Evolutionary conservation across 805 yeast genomes (phyloP), one percentile per base, ranked within the genome.

Genomic region (Metschnikowia henanensis): DNA sequence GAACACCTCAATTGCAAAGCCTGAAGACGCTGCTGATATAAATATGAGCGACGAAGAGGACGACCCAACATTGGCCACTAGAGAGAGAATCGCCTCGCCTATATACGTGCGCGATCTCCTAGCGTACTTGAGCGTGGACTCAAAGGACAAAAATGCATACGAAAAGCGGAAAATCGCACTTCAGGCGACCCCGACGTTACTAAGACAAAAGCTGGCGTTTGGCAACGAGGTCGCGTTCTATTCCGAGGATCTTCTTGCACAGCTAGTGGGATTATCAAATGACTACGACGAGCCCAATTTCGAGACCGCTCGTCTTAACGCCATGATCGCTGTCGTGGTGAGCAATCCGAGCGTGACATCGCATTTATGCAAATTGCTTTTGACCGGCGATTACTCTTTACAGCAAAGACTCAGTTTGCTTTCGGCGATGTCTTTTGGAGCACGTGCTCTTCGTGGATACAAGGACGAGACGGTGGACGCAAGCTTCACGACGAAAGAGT

Each of bases 321-420:
- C 84, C 12, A 55, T 90, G 58, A 77, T 84, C 6, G 80, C 94
- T 2, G 69, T 88, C 1, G 66, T 87, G 15, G 81, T 77, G 0
- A 68, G 81, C 0, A 72, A 72, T 37, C 68, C 73, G 4, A 41
- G 43, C 2, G 53, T 70, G 2, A 80, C 88, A 0, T 57, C 66
- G 1, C 70, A 73, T 21, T 58, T 82, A 0, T 62, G 77, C 31
- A 58, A 68, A 21, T 60, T 83, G 15, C 65, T 90, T 15, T 66
- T 79, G 28, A 70, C 75, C 0, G 90, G 91, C 0, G 99, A 92
- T 56, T 80, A 84, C 49, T 88, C 96, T 0, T 60, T 94, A 16
- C 94, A 86, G 48, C 91, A 84, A 47, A 64, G 98, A 37, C 71
- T 91, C 65, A 65, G 78, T 22, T 70, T 91, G 7, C 61, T 94